These are phyloP conservation scores for Lagenidium giganteum DNA, from an alignment of 352 stramenopile species.

Conservation along the genomic window DNA sequence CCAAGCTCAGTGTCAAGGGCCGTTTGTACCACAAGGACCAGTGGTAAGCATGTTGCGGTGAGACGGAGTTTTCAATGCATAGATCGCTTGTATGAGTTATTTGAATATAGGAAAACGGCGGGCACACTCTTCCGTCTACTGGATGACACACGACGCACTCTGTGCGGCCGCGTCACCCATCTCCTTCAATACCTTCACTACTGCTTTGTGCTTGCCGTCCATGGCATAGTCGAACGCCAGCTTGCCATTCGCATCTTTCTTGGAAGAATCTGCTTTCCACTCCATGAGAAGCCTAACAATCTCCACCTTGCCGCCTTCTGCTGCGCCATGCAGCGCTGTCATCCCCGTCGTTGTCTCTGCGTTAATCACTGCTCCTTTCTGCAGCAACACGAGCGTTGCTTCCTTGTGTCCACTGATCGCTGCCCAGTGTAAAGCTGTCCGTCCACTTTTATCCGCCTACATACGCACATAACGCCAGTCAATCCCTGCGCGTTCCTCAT, in stretches of 20 bases:
- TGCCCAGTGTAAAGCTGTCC: slow-evolving; percentile 91
- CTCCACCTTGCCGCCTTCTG: slow-evolving; percentile 89
- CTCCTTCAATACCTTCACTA: slow-evolving; percentile 91
- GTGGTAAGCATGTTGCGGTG: slow-evolving; percentile 38
- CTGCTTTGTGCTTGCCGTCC: slow-evolving; percentile 89
- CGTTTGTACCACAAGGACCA: slow-evolving; percentile 78
- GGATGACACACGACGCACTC: slow-evolving; percentile 81
- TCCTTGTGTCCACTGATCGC: slow-evolving; percentile 92
- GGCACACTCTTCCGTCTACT: slow-evolving; percentile 43
- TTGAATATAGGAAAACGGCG: no score
- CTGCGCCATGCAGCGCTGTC: slow-evolving; percentile 85
- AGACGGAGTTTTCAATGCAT: no score
- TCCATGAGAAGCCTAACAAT: slow-evolving; percentile 91
- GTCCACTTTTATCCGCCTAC: slow-evolving; percentile 90
- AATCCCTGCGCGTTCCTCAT: background rate
- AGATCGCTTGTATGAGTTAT: no score
- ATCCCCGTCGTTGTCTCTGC: slow-evolving; percentile 87
- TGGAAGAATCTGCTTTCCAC: slow-evolving; percentile 80
- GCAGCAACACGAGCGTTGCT: slow-evolving; percentile 74
- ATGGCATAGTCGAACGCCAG: slow-evolving; percentile 90
- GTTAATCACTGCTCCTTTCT: slow-evolving; percentile 86
- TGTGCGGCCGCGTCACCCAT: slow-evolving; percentile 86
- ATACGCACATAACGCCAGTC: background rate
- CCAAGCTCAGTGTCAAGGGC: slow-evolving; percentile 86
- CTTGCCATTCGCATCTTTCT: slow-evolving; percentile 89